Evolutionary conservation across 2,329 filamentous ascomycete genomes (phyloP), one percentile per base, ranked within the genome.

Genomic region (Aureobasidium sp.): DNA sequence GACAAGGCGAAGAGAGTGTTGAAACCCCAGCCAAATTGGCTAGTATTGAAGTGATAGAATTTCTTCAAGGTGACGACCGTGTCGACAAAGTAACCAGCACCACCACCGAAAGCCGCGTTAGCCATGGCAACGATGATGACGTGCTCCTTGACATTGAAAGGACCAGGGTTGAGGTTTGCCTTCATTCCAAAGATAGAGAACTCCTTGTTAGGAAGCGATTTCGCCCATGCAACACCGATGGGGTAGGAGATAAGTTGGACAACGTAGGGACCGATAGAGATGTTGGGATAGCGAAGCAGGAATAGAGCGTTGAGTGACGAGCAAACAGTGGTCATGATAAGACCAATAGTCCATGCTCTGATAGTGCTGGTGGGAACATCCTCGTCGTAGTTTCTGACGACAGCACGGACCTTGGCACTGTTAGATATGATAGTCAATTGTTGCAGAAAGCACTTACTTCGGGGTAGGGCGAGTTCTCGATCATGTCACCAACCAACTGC

Each of bases 221-320:
- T 65, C 4, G 66, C 67, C 90, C 90, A 95, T 20, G 90, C 72
- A 23, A 90, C 82, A 65, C 91, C 91, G 47, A 95, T 81, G 2
- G 91, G 91, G 70, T 95, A 91, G 53, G 91, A 89, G 62, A 95
- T 83, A 64, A 95, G 79, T 69, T 93, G 80, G 27, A 90, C 90
- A 77, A 96, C 94, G 67, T 95, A 89, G 47, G 90, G 90, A 23
- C 89, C 91, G 70, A 95, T 93, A 63, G 87, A 87, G 74, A 95
- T 90, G 75, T 89, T 93, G 39, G 91, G 91, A 79, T 94, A 95
- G 82, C 91, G 84, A 72, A 95, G 79, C 52, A 89, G 91, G 78
- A 95, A 96, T 76, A 96, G 93, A 42, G 94, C 78, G 73, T 94
- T 95, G 47, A 69, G 64, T 3, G 59, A 82, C 1, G 84, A 85